These are phyloP conservation scores for Phaffomyces thermotolerans DNA, from an alignment of 805 yeast genomes.

Conservation along the genomic window DNA sequence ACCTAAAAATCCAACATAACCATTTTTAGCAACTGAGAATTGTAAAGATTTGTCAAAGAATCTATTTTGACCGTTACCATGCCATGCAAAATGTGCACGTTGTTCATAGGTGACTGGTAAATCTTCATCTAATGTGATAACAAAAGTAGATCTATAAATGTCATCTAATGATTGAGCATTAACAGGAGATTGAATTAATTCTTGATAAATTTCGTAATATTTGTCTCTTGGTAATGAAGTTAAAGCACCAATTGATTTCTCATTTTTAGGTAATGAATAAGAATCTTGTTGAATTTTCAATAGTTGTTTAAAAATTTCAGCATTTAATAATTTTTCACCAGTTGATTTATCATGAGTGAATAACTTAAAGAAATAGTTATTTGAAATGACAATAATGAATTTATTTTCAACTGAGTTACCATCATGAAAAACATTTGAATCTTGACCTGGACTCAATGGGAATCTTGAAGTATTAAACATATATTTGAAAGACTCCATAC, in stretches of 20 bases:
- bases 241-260: conserved; percentile 54
- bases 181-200: conserved; percentile 50
- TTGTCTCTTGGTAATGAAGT: conserved; percentile 82
- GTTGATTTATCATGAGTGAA: conserved; percentile 41
- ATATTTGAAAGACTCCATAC: conserved; percentile 87
- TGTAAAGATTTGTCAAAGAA: conserved; percentile 89
- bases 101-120: conserved; percentile 73
- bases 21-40: conserved; percentile 74
- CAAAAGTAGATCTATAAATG: conserved; percentile 72
- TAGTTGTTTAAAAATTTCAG: conserved; percentile 52
- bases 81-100: conserved; percentile 83
- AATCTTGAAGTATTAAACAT: conserved; percentile 88
- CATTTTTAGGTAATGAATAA: conserved; percentile 21
- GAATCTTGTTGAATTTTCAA: conserved; percentile 40
- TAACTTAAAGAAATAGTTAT: conserved; percentile 77
- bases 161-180: conserved; percentile 56
- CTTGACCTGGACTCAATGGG: conserved; percentile 56
- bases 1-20: conserved; percentile 86
- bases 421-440: conserved; percentile 49
- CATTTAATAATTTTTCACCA: conserved; percentile 38
- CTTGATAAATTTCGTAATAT: conserved; percentile 57
- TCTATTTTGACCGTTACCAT: conserved; percentile 89
- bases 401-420: conserved; percentile 39
- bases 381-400: conserved; percentile 63
- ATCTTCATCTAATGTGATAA: conserved; percentile 69